A percentile compares a stretch with the other conserved stretches of the same genome.
Evolutionary conservation across 345 rosid species (phyloP).

Genomic region (Populus ilicifolia): DNA sequence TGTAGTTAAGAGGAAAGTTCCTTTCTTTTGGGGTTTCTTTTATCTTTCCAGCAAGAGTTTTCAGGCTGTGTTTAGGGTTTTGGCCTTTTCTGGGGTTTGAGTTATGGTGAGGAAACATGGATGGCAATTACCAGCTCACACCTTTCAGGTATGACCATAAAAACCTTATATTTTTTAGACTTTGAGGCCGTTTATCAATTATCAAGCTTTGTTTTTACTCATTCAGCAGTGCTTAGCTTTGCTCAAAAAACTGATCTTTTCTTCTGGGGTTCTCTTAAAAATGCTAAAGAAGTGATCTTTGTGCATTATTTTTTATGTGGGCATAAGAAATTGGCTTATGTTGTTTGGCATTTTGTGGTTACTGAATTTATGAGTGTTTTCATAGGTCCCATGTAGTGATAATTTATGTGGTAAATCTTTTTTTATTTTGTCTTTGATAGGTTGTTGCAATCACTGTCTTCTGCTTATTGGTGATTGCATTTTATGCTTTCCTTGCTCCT

Average conservation of each 20-base stretch:
- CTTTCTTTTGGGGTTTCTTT: neutral
- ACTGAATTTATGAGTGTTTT: neutral
- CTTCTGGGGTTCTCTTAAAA: neutral
- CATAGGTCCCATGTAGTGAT: neutral
- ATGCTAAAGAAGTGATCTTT: neutral
- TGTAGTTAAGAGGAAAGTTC: neutral
- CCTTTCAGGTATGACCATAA: conserved; percentile 58
- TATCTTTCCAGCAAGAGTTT: neutral
- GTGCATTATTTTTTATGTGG: neutral
- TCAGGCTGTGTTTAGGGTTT: conserved; percentile 14
- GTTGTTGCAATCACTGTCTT: conserved; percentile 97
- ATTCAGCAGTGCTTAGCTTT: neutral
- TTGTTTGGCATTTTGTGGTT: neutral
- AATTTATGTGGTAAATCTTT: conserved; percentile 2
- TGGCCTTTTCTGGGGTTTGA: conserved; percentile 22
- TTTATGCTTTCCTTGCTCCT: conserved; percentile 92
- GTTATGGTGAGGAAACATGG: conserved; percentile 96
- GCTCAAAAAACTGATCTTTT: neutral
- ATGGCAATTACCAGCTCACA: conserved; percentile 97
- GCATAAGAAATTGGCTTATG: neutral
- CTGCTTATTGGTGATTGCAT: conserved; percentile 85
- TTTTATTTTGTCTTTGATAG: conserved; percentile 36
- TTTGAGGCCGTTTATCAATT: neutral
- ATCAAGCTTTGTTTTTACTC: neutral
- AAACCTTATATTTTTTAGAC: conserved; percentile 1